A percentile compares a stretch with the other conserved stretches of the same genome.
Evolutionary conservation across 2,329 filamentous ascomycete species (phyloP).

Genomic region (Aspergillus nomiae): DNA sequence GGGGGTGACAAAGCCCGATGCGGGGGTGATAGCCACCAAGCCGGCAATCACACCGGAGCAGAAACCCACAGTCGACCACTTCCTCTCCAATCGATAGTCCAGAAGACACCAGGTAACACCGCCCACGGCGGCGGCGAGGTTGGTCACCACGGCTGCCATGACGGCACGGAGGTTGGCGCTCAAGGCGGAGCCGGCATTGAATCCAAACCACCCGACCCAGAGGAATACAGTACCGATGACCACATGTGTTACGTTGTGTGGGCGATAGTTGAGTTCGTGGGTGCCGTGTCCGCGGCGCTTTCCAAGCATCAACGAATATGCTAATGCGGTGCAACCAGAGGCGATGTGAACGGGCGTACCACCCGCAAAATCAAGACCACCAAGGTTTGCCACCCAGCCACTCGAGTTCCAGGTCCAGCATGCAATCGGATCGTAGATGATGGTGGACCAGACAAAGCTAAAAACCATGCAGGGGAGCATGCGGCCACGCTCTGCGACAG

Average conservation of each 20-base stretch:
- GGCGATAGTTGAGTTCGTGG: constrained; percentile 85
- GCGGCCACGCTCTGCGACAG: constrained; percentile 81
- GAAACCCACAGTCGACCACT: constrained; percentile 93
- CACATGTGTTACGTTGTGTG: constrained; percentile 90
- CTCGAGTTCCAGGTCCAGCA: constrained; percentile 92
- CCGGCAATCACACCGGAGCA: constrained; percentile 88
- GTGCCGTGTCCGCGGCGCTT: constrained; percentile 83
- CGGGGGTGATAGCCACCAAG: constrained; percentile 84
- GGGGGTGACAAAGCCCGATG: constrained; percentile 79
- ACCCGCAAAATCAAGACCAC: constrained; percentile 84
- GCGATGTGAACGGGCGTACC: constrained; percentile 89
- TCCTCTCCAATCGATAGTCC: constrained; percentile 84
- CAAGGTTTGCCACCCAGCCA: constrained; percentile 79
- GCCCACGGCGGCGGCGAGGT: constrained; percentile 79
- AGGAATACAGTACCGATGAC: constrained; percentile 91
- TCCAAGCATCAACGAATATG: constrained; percentile 89
- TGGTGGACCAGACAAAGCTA: constrained; percentile 88
- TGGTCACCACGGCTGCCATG: constrained; percentile 85
- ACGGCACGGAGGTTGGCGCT: constrained; percentile 80
- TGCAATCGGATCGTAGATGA: constrained; percentile 90
- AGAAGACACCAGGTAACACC: constrained; percentile 88
- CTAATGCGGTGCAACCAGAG: constrained; percentile 79
- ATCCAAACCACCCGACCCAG: constrained; percentile 95
- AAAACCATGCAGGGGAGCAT: constrained; percentile 88
- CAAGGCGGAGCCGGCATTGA: constrained; percentile 84